Percentiles rank a stretch among this genome's conserved stretches.
Conservation (phyloP, 176 grass and related monocot species). For the Metroxylon sagu region DNA sequence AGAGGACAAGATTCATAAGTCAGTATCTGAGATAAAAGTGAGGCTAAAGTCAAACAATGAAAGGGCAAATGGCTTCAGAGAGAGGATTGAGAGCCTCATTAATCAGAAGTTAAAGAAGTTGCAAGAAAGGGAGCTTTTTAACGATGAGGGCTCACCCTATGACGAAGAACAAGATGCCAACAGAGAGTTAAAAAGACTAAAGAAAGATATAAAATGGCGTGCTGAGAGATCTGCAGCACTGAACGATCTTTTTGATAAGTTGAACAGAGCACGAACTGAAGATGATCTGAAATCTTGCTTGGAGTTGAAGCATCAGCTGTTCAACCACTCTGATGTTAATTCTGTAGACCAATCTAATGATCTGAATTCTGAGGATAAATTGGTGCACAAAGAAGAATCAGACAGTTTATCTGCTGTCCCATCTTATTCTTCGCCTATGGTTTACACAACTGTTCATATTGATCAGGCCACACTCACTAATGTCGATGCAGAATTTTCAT, state of each 20-base stretch:
- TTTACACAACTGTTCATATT: slow-evolving; percentile 26
- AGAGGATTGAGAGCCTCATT: slow-evolving; percentile 43
- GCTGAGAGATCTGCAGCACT: slow-evolving; percentile 30
- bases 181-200: slow-evolving; percentile 12
- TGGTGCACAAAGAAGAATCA: slow-evolving; percentile 10
- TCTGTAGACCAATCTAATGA: slow-evolving; percentile 10
- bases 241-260: slow-evolving; percentile 53
- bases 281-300: slow-evolving; percentile 63
- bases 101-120: slow-evolving; percentile 63
- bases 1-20: slow-evolving; percentile 44
- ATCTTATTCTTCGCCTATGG: slow-evolving; percentile 29
- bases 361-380: background rate
- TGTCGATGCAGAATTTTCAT: slow-evolving; percentile 37
- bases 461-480: slow-evolving; percentile 27
- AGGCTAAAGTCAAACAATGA: slow-evolving; percentile 51
- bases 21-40: slow-evolving; percentile 53
- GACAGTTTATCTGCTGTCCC: slow-evolving; percentile 1
- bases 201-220: slow-evolving; percentile 25
- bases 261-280: slow-evolving; percentile 40
- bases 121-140: slow-evolving; percentile 14
- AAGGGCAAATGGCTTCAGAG: slow-evolving; percentile 36
- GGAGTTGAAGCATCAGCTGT: slow-evolving; percentile 26
- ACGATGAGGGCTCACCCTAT: slow-evolving; percentile 24
- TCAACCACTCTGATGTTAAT: too few relatives aligned
- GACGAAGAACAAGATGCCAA: slow-evolving; percentile 26